Evolutionary conservation across 2,329 filamentous ascomycete species (phyloP).

Genomic region (Trichoderma atrobrunneum): DNA sequence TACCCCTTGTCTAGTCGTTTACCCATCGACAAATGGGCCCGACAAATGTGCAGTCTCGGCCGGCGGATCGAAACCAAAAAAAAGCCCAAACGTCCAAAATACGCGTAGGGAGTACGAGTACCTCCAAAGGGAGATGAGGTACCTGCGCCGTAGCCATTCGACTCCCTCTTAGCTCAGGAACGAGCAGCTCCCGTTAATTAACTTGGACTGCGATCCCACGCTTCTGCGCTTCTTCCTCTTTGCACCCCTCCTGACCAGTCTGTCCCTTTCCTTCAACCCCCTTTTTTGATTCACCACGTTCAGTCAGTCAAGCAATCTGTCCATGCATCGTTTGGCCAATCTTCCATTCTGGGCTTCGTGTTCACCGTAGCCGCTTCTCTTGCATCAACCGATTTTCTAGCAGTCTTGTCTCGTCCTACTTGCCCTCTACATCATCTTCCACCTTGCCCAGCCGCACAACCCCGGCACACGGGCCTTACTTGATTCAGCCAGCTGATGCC

Average conservation of each 20-base stretch:
- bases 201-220: constrained; percentile 3
- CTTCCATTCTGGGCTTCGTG: constrained; percentile 5
- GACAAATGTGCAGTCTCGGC: background rate
- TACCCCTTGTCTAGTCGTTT: background rate
- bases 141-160: background rate
- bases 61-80: background rate
- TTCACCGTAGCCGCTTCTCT: background rate
- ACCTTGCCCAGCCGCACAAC: constrained; percentile 6
- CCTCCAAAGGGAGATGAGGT: constrained; percentile 9
- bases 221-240: constrained; percentile 10
- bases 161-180: constrained; percentile 16
- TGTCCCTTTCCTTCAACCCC: constrained; percentile 11
- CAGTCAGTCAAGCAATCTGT: constrained; percentile 1
- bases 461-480: constrained; percentile 14
- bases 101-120: background rate
- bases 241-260: constrained; percentile 13
- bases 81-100: background rate
- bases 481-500: constrained; percentile 17
- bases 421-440: background rate
- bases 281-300: constrained; percentile 13
- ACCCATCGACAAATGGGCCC: background rate
- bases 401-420: background rate
- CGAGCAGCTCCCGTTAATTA: constrained; percentile 17
- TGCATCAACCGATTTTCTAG: background rate
- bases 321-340: background rate